These are phyloP conservation scores for Eucalyptus sp. DNA, from an alignment of 345 rosid genomes.

Conservation along the genomic window DNA sequence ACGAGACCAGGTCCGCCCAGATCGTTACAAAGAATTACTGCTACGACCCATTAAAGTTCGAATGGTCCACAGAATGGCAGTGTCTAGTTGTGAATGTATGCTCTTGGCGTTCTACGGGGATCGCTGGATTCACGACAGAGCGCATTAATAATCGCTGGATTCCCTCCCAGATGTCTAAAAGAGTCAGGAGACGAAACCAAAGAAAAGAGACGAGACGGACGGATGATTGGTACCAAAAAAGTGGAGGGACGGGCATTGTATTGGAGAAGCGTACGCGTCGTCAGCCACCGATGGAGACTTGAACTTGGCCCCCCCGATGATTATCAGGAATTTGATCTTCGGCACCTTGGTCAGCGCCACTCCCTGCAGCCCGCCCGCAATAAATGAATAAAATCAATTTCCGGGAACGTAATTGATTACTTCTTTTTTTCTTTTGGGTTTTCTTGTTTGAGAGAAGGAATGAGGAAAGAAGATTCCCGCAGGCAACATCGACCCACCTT, in stretches of 20 bases:
- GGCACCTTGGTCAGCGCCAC: constrained; percentile 62
- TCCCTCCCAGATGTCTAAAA: background rate
- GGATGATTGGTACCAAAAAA: constrained; percentile 40
- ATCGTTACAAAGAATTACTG: background rate
- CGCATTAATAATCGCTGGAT: background rate
- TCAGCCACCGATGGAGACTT: constrained; percentile 31
- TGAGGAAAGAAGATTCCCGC: background rate
- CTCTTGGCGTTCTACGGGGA: background rate
- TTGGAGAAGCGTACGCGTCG: constrained; percentile 45
- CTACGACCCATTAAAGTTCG: background rate
- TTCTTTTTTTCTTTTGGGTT: background rate
- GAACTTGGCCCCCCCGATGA: constrained; percentile 65
- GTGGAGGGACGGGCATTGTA: constrained; percentile 57
- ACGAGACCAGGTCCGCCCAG: background rate
- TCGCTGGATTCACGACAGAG: background rate
- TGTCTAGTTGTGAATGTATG: background rate
- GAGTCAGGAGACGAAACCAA: background rate
- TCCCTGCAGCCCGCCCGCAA: constrained; percentile 27
- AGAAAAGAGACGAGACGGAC: background rate
- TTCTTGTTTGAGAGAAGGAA: background rate
- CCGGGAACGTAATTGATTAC: background rate
- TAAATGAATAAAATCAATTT: background rate
- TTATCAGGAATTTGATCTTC: constrained; percentile 47
- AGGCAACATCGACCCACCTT: constrained; percentile 24
- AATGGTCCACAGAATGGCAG: too few species aligned